phyloP scores from a whole-genome alignment of 2,329 filamentous ascomycete genomes.

The Phialophora macrospora region DNA sequence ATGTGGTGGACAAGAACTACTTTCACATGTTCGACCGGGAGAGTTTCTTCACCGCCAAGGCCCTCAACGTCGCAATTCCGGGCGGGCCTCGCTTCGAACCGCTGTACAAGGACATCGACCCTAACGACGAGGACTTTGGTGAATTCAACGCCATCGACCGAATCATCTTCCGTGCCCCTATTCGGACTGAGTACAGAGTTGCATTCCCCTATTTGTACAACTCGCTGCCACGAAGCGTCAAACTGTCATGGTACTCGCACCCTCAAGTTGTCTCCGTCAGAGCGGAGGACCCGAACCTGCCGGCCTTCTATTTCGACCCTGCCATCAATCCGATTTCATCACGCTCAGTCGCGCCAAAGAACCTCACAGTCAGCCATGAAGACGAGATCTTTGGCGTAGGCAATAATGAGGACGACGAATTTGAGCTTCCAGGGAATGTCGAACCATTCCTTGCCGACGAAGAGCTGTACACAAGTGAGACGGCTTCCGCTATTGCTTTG shows the following conservation, averaged over 20 bases:
- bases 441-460: constrained; percentile 91
- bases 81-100: constrained; percentile 96
- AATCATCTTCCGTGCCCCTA: constrained; percentile 95
- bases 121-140: constrained; percentile 98
- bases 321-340: constrained; percentile 97
- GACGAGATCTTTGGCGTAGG: constrained; percentile 88
- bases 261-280: constrained; percentile 91
- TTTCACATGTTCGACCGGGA: constrained; percentile 96
- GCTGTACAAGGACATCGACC: constrained; percentile 97
- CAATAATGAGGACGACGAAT: constrained; percentile 81
- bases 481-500: constrained; percentile 84
- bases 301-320: constrained; percentile 98
- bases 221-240: constrained; percentile 90
- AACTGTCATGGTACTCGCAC: constrained; percentile 89
- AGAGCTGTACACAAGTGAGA: constrained; percentile 85
- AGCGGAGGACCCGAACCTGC: constrained; percentile 84
- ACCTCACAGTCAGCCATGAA: constrained; percentile 88
- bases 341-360: constrained; percentile 89
- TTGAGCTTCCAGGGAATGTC: constrained; percentile 76
- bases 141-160: constrained; percentile 99
- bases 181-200: constrained; percentile 93
- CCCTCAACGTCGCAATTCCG: constrained; percentile 95
- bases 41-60: constrained; percentile 94
- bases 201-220: constrained; percentile 96
- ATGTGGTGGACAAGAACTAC: constrained; percentile 94